These are phyloP conservation scores for Talaromyces piceae DNA, from an alignment of 2,329 filamentous ascomycete species.

Conservation along the genomic window DNA sequence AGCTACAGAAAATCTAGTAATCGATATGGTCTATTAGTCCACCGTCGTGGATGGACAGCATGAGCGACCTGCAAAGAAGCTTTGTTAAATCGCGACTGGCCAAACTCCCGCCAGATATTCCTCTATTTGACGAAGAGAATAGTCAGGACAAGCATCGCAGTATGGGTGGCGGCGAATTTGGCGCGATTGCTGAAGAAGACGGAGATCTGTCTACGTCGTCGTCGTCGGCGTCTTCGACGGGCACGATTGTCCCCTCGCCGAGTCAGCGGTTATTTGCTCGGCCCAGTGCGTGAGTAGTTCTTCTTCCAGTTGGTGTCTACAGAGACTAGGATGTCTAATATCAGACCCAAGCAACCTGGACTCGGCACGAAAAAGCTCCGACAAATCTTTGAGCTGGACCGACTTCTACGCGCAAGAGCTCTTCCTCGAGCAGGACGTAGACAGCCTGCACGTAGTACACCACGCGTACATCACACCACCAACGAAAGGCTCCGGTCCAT, in stretches of 20 bases:
- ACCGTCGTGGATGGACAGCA: constrained; percentile 28
- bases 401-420: constrained; percentile 87
- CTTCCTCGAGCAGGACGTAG: constrained; percentile 47
- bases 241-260: constrained; percentile 77
- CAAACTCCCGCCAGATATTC: constrained; percentile 50
- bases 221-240: constrained; percentile 85
- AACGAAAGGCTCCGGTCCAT: constrained; percentile 58
- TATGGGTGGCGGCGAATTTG: constrained; percentile 30
- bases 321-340: background rate
- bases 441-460: constrained; percentile 50
- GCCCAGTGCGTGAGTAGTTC: constrained; percentile 53
- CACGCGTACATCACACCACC: constrained; percentile 88
- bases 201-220: constrained; percentile 60
- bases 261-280: constrained; percentile 67
- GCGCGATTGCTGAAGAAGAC: constrained; percentile 5
- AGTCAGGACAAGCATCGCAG: constrained; percentile 9
- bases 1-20: too few species aligned
- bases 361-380: constrained; percentile 39
- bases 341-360: background rate
- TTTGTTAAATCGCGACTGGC: constrained; percentile 70
- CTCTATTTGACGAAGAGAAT: constrained; percentile 36
- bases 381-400: constrained; percentile 72
- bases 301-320: constrained; percentile 1
- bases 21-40: too few species aligned
- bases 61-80: constrained; percentile 74